phyloP scores from a whole-genome alignment of 805 yeast species.

The Ogataea henricii region DNA sequence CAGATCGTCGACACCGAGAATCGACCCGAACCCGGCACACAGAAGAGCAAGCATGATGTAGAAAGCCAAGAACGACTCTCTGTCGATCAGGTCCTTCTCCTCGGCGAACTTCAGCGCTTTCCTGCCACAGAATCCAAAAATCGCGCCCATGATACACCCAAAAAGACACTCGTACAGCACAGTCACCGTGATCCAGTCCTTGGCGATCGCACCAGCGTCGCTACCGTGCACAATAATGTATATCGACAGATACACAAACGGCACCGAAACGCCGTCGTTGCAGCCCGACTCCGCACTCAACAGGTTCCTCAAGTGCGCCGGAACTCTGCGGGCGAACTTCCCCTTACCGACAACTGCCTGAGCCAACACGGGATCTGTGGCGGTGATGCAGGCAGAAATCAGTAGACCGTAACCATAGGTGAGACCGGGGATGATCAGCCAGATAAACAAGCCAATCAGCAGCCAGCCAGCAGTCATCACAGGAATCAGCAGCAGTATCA shows the following conservation, averaged over 20 bases:
- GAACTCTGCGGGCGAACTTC: slow-evolving; percentile 66
- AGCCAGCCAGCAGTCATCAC: slow-evolving; percentile 76
- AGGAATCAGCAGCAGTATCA: slow-evolving; percentile 59
- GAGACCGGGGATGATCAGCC: slow-evolving; percentile 60
- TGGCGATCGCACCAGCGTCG: slow-evolving; percentile 50
- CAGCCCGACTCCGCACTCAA: slow-evolving; percentile 74
- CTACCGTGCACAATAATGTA: slow-evolving; percentile 54
- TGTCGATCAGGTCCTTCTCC: slow-evolving; percentile 52
- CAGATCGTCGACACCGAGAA: slow-evolving; percentile 71
- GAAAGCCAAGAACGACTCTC: slow-evolving; percentile 60
- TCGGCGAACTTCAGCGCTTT: slow-evolving; percentile 57
- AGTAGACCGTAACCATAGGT: slow-evolving; percentile 56
- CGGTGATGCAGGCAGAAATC: slow-evolving; percentile 71
- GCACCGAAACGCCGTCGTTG: slow-evolving; percentile 73
- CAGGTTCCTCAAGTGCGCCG: slow-evolving; percentile 60
- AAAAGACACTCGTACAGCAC: slow-evolving; percentile 63
- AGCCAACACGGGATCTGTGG: slow-evolving; percentile 76
- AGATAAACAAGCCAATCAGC: slow-evolving; percentile 61
- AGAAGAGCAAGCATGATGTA: slow-evolving; percentile 55
- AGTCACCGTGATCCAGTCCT: slow-evolving; percentile 63
- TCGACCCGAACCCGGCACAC: slow-evolving; percentile 63
- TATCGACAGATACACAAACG: slow-evolving; percentile 64
- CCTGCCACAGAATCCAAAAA: slow-evolving; percentile 53
- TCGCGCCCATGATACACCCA: slow-evolving; percentile 54
- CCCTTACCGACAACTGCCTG: slow-evolving; percentile 77